A percentile compares a stretch with the other conserved stretches of the same genome.
phyloP scores from a whole-genome alignment of 2,329 filamentous ascomycete species.

The Akanthomyces dipterigenus region DNA sequence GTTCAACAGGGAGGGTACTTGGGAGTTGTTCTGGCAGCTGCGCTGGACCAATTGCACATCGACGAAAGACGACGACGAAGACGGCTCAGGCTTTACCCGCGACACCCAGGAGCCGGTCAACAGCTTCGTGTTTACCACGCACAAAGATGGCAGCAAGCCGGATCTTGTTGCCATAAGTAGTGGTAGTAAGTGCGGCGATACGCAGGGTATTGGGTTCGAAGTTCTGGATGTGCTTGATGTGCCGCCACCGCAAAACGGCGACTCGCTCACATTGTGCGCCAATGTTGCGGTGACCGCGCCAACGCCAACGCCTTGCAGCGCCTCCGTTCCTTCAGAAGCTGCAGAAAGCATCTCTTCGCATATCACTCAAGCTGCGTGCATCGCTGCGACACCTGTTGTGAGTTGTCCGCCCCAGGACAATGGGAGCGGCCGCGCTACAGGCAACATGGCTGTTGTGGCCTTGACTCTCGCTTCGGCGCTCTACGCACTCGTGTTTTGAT shows the following conservation, averaged over 20 bases:
- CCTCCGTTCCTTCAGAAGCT: not conserved
- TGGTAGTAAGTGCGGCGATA: not conserved
- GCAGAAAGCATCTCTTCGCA: not conserved
- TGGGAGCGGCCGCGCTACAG: not conserved
- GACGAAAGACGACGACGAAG: not conserved
- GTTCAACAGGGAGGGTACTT: not conserved
- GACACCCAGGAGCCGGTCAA: not conserved
- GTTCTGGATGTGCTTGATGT: not conserved
- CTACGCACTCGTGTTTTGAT: not conserved
- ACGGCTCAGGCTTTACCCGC: not conserved
- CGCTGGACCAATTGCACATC: constrained; percentile 3
- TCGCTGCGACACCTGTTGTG: not conserved
- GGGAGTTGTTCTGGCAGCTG: constrained; percentile 8
- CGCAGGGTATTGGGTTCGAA: not conserved
- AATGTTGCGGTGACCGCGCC: not conserved
- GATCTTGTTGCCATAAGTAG: not conserved
- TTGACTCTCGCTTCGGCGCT: not conserved
- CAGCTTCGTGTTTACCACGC: not conserved
- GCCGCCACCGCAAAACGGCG: not conserved
- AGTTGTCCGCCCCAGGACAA: not conserved
- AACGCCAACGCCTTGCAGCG: not conserved
- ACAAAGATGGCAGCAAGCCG: not conserved
- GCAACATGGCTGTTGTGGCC: not conserved
- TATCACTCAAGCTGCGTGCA: not conserved
- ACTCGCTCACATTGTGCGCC: not conserved